These are phyloP conservation scores for Udeniomyces megalosporus DNA, from an alignment of 768 basidiomycete species.

Conservation along the genomic window DNA sequence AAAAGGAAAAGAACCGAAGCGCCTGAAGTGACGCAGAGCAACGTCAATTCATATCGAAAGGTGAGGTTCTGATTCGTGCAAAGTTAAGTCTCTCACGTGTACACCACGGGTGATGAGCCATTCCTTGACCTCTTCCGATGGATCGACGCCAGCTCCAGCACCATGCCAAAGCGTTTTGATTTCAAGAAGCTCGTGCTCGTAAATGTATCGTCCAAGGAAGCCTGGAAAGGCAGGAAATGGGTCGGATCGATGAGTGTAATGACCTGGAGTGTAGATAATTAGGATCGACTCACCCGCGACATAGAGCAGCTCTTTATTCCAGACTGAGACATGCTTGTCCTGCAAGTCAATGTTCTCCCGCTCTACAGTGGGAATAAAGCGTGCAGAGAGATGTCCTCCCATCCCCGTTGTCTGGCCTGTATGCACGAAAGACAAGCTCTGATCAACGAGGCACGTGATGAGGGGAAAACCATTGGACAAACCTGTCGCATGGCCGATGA, in stretches of 20 bases:
- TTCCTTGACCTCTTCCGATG: neutral
- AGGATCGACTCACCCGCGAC: neutral
- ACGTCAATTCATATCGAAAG: no score
- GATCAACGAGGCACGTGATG: no score
- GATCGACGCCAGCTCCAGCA: neutral
- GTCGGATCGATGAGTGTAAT: no score
- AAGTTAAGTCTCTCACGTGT: no score
- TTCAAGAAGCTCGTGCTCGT: constrained; percentile 59
- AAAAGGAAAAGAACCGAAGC: constrained; percentile 78
- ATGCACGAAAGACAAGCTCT: constrained; percentile 11
- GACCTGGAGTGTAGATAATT: neutral
- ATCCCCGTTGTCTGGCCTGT: constrained; percentile 64
- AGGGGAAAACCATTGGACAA: no score
- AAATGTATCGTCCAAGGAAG: constrained; percentile 61
- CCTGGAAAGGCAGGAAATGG: constrained; percentile 37
- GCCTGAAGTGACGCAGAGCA: no score
- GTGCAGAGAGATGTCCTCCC: constrained; percentile 50
- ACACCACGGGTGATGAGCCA: constrained; percentile 47
- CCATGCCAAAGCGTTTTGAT: constrained; percentile 17
- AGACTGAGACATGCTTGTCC: constrained; percentile 54
- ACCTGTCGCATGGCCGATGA: constrained; percentile 75
- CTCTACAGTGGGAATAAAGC: constrained; percentile 92
- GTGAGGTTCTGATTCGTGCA: no score
- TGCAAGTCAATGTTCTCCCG: constrained; percentile 81
- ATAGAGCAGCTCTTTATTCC: constrained; percentile 79